These are phyloP conservation scores for Lobulomyces angularis DNA, from an alignment of 192 early-diverging fungal species.

Conservation along the genomic window DNA sequence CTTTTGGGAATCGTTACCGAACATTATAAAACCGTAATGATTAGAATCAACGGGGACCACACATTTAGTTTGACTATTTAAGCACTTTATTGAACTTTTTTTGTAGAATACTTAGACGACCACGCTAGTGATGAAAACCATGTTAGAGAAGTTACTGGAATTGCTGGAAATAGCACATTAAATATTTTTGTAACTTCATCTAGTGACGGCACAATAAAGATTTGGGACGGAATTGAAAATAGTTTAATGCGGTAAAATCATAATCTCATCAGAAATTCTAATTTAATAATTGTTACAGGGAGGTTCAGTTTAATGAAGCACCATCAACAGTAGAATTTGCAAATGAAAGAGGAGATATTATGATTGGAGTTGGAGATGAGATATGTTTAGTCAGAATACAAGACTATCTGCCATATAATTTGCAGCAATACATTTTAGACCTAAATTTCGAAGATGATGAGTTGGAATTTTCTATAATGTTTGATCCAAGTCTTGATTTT, in stretches of 20 bases:
- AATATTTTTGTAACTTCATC: too few species aligned
- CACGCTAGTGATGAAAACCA: too few species aligned
- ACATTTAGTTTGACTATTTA: too few species aligned
- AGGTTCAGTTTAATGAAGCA: conserved; percentile 36
- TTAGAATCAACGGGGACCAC: too few species aligned
- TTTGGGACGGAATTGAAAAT: conserved; percentile 32
- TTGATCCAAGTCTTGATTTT: conserved; percentile 33
- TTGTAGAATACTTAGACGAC: too few species aligned
- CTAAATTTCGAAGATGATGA: conserved; percentile 26
- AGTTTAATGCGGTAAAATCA: conserved; percentile 17
- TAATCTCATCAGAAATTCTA: too few species aligned
- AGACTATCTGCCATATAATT: conserved; percentile 31
- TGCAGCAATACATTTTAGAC: conserved; percentile 16
- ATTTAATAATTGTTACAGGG: too few species aligned
- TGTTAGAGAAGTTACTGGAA: too few species aligned
- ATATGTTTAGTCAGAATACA: conserved; percentile 26
- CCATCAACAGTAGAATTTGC: conserved; percentile 20
- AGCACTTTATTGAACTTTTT: too few species aligned
- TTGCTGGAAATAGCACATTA: too few species aligned
- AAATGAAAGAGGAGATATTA: conserved; percentile 30
- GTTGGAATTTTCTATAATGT: conserved; percentile 24
- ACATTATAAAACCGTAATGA: too few species aligned
- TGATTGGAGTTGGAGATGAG: conserved; percentile 27
- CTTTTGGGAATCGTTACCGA: too few species aligned
- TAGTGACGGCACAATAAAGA: conserved; percentile 36